Base-by-base conservation (phyloP, 257 asterid genomes). In the Solanum phureja region DNA sequence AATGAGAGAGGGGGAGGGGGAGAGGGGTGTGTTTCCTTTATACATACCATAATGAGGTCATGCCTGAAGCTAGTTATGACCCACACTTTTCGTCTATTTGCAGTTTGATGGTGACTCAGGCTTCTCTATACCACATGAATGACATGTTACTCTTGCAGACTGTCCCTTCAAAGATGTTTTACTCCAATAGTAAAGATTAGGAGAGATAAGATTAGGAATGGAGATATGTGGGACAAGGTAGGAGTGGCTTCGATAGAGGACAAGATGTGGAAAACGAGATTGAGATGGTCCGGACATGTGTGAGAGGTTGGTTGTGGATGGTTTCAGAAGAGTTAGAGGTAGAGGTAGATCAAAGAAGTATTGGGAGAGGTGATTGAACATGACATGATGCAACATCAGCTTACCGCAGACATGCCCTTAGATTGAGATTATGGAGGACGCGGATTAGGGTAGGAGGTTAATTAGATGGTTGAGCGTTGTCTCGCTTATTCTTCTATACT, bases 91-190 rank as follows among this genome's bases (percentile, higher is more conserved):
- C 90, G 33, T 72, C 68, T 44, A 82, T 89, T 77, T 34, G 5
- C n/a, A 9, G 74, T 60, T 37, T 71, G 97, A 94, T 86, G 86
- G 91, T 88, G 96, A 92, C 95, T 58, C 49, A 64, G 74, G 94
- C 76, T 76, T 91, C 92, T 89, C 87, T 85, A 89, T 64, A 56
- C 64, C 64, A 56, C 64, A 56, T 7, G 64, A 56, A 56, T 56
- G 64, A 56, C 64, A 56, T 56, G 64, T 56, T 56, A 19, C 64
- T 56, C n/a, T 56, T 56, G 64, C 64, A 56, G 64, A 19, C 64
- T 56, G 11, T 85, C 86, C 89, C 87, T 84, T 33, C 19, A 33
- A 13, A 68, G 46, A 68, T 68, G 27, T 85, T 85, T 66, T 66
- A 13, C 66, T 72, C n/a, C 37, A 46, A 40, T 82, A 37, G 27